These are phyloP conservation scores for Quercus phellos DNA, from an alignment of 331 rosid species.

Conservation along the genomic window DNA sequence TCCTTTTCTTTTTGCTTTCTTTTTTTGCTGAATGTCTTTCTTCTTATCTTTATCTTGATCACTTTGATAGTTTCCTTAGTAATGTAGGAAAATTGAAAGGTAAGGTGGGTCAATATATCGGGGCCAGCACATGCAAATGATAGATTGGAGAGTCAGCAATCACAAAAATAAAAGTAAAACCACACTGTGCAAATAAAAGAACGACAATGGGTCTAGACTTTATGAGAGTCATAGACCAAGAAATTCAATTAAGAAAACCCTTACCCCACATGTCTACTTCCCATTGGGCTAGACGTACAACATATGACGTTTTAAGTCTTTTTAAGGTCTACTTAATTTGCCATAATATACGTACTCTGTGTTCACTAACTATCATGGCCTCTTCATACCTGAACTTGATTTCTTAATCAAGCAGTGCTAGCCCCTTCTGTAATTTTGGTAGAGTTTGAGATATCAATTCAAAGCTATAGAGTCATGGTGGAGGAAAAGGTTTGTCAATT, in stretches of 20 bases:
- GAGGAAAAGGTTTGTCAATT: conserved; percentile 34
- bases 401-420: background rate
- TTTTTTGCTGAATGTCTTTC: too few species aligned
- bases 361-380: background rate
- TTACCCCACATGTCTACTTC: conserved; percentile 6
- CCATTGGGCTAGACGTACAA: too few species aligned
- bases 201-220: background rate
- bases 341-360: background rate
- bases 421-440: background rate
- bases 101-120: too few species aligned
- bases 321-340: conserved; percentile 1
- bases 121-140: too few species aligned
- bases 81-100: too few species aligned
- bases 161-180: background rate
- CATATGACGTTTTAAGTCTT: background rate
- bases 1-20: too few species aligned
- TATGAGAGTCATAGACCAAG: background rate
- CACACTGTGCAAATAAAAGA: background rate
- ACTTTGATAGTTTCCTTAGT: too few species aligned
- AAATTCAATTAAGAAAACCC: background rate
- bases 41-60: too few species aligned
- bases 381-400: background rate
- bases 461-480: conserved; percentile 29
- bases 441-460: conserved; percentile 20
- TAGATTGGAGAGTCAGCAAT: conserved; percentile 14